Base-by-base conservation (phyloP, 2,329 filamentous ascomycete genomes). In the Colletotrichum lupini region DNA sequence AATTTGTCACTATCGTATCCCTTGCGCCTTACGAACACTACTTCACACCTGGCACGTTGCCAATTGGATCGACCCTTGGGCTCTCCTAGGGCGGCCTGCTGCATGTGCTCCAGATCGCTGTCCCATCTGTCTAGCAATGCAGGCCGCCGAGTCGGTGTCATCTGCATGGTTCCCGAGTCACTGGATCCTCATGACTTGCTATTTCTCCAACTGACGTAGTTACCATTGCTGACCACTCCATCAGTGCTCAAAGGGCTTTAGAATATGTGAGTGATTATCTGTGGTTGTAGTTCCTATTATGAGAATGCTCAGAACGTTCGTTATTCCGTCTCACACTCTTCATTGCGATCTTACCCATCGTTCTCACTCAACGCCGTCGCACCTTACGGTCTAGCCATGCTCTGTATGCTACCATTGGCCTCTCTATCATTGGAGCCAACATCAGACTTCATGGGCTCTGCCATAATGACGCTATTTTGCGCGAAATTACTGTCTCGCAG, bases 91-190 rank as follows among this genome's bases (percentile, higher is more conserved):
- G 35, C 60, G 60, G 70, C 66, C 60, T 14, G 55, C 70, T 66
- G 60, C 70, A 73, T 65, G 60, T 49, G 55, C 42, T 64, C 30
- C 35, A 64, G 59, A 49, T 73, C 55, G 60, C 67, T 70, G 55
- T 32, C 56, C 60, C 61, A 37, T 46, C 62, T 60, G 22, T 35
- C 14, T 42, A 49, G 42, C 42, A 32, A 64, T 37, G 35, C 70
- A 59, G 55, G 66, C 28, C 55, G 59, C 70, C 42, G 71, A 61
- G 56, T 22, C 59, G 46, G 63, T 57, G 49, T 61, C 70, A 46
- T 59, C 59, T 71, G 71, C 71, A 73, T 73, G 35, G 5, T 37
- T 46, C 22, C 60, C 61, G 42, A 60, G 67, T 73, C 71, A 73
- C 71, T 60, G 67, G 71, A 71, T 66, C 61, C 26, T 5, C 55